Evolutionary conservation across 129 eudicot genomes (phyloP), one percentile per base, ranked within the genome.

Genomic region (Pseudognaphalium luteoalbum): DNA sequence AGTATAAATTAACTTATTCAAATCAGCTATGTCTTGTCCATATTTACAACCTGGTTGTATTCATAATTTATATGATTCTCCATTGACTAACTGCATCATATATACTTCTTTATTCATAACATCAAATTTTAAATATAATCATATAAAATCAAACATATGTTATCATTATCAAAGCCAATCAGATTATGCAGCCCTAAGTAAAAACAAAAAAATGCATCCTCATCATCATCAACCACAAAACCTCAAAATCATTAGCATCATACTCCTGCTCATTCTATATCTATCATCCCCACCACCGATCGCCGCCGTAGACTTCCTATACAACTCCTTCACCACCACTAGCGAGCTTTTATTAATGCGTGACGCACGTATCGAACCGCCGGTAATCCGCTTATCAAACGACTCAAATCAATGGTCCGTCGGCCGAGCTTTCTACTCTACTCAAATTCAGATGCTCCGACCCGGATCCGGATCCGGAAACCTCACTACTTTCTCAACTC

Each of bases 281-380:
- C 68, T 73, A 9, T 25, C 80, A 10, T 52, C 69, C 29, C 70
- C 73, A 33, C 71, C 78, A 30, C 78, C 89, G 29, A 75, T 68
- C 71, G 72, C 76, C 56, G 86, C 97, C 82, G 80, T 85, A 21
- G 91, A 91, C 80, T 86, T 88, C 80, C 77, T 91, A 56, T 83
- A n/a, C 80, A 86, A 86, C 82, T 86, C 97, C 80, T 86, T 91
- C 79, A 68, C 72, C 85, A 66, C 77, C 73, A 17, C 90, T 19
- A 57, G 11, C 70, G 20, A 67, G 62, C 81, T 84, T 14, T 69
- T 21, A 6, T 47, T 88, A 35, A 5, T 68, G 29, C 81, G 86
- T 47, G 93, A 91, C 80, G 87, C 93, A 21, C 85, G 86, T 20
- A 52, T 88, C 83, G 89, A 86, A 75, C 81, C 91, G 1, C 88